phyloP scores from a whole-genome alignment of 1,284 basidiomycete species.

The Ceratobasidium sp. region DNA sequence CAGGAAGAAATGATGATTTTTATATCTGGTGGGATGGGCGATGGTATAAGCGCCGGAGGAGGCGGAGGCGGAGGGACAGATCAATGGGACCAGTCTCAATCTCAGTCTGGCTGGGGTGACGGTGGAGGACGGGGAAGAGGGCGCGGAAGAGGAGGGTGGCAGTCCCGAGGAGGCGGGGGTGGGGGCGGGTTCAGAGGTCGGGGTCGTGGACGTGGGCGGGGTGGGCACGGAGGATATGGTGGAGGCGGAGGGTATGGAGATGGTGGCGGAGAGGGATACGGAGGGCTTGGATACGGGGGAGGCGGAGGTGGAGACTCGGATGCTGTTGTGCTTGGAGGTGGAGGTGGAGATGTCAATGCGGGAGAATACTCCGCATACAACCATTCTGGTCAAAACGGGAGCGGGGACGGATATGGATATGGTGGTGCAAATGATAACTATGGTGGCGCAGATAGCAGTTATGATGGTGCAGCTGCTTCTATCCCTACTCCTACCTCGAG shows the following conservation, averaged over 20 bases:
- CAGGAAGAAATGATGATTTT: conserved; percentile 48
- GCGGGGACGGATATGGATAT: background rate
- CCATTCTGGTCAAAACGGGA: conserved; percentile 1
- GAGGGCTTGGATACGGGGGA: conserved; percentile 55
- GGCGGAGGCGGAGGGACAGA: conserved; percentile 63
- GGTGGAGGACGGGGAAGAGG: conserved; percentile 50
- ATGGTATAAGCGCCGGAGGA: conserved; percentile 52
- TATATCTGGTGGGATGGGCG: conserved; percentile 45
- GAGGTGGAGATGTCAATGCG: conserved; percentile 51
- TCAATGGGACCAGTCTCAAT: conserved; percentile 41
- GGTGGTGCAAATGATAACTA: background rate
- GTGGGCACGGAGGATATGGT: conserved; percentile 14
- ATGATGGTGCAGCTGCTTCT: background rate
- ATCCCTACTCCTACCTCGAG: conserved; percentile 44
- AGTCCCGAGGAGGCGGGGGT: conserved; percentile 57
- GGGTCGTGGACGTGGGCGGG: conserved; percentile 41
- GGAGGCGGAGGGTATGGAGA: conserved; percentile 48
- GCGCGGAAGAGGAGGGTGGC: conserved; percentile 64
- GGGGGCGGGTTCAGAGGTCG: conserved; percentile 56
- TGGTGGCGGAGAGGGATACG: conserved; percentile 21
- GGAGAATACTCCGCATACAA: conserved; percentile 6
- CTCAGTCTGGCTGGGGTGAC: conserved; percentile 33
- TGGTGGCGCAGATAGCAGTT: background rate
- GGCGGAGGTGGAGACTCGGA: conserved; percentile 62
- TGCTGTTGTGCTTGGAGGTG: conserved; percentile 70